Percentiles rank a stretch among this genome's conserved stretches.
phyloP scores from a whole-genome alignment of 768 basidiomycete species.

The Trametes cingulata region DNA sequence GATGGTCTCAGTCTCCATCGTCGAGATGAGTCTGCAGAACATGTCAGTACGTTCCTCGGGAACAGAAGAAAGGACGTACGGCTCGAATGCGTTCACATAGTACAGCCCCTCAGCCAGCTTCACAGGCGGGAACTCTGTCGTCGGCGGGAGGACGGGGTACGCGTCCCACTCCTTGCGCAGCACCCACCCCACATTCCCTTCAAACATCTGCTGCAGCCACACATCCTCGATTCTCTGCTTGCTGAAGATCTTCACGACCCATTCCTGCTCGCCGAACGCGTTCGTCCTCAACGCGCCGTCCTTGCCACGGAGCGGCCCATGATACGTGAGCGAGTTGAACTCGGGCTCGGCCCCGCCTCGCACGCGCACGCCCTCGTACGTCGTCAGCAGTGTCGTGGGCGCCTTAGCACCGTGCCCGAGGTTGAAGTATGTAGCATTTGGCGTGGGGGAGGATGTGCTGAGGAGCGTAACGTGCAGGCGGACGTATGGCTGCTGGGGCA shows the following conservation, averaged over 20 bases:
- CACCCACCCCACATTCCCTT: slow-evolving; percentile 74
- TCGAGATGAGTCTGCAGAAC: slow-evolving; percentile 69
- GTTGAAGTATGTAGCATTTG: slow-evolving; percentile 71
- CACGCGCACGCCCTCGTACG: slow-evolving; percentile 57
- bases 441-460: slow-evolving; percentile 65
- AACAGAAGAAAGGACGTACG: slow-evolving; percentile 48
- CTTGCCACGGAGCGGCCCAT: slow-evolving; percentile 48
- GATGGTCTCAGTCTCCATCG: slow-evolving; percentile 93
- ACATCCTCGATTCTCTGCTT: slow-evolving; percentile 61
- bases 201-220: slow-evolving; percentile 68
- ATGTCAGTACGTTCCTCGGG: slow-evolving; percentile 6
- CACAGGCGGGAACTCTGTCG: slow-evolving; percentile 69
- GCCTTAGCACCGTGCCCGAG: slow-evolving; percentile 44
- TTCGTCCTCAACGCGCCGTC: slow-evolving; percentile 42
- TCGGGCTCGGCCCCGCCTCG: slow-evolving; percentile 52
- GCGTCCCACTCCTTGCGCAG: slow-evolving; percentile 86
- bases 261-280: slow-evolving; percentile 40
- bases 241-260: slow-evolving; percentile 90
- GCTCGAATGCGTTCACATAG: slow-evolving; percentile 92
- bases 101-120: slow-evolving; percentile 78
- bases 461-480: slow-evolving; percentile 88
- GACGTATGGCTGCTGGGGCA: slow-evolving; percentile 76
- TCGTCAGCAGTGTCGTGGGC: slow-evolving; percentile 74
- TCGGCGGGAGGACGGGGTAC: slow-evolving; percentile 73
- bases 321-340: slow-evolving; percentile 88